Conservation (phyloP, 2,329 filamentous ascomycete species). For the Madurella fahalii region DNA sequence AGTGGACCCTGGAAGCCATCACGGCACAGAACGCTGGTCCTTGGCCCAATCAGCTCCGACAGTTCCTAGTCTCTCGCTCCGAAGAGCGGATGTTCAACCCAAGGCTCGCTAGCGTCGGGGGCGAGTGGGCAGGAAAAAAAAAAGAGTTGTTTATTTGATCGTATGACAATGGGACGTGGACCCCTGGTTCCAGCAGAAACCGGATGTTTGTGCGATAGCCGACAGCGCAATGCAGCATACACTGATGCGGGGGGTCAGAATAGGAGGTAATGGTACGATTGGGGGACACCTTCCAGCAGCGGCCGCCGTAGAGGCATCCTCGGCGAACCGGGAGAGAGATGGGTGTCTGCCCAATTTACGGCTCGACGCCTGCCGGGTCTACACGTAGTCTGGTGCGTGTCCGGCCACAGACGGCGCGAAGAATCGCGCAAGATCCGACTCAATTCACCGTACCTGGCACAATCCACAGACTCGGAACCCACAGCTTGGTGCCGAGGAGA, state of each 20-base stretch:
- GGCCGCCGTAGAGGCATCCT: no score
- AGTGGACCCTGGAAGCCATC: slow-evolving; percentile 9
- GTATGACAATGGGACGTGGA: slow-evolving; percentile 18
- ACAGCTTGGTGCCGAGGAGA: slow-evolving; percentile 7
- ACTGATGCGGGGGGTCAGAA: not conserved
- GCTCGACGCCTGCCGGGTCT: no score
- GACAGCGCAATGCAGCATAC: not conserved
- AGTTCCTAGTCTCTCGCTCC: slow-evolving; percentile 11
- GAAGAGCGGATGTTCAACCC: slow-evolving; percentile 18
- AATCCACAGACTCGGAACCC: not conserved
- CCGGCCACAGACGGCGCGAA: not conserved
- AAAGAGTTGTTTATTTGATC: slow-evolving; percentile 28
- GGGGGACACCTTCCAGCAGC: no score
- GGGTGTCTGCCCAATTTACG: no score
- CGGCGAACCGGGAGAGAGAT: no score
- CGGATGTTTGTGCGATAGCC: not conserved
- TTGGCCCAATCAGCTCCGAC: slow-evolving; percentile 4
- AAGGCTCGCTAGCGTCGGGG: not conserved
- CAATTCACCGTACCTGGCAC: not conserved
- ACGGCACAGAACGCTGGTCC: slow-evolving; percentile 1
- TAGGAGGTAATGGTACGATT: no score
- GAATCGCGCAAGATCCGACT: not conserved
- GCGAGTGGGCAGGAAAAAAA: not conserved
- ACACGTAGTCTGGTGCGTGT: no score
- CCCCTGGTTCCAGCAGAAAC: not conserved